Conservation (phyloP, 2,329 filamentous ascomycete genomes). For the Stemphylium lycopersici region DNA sequence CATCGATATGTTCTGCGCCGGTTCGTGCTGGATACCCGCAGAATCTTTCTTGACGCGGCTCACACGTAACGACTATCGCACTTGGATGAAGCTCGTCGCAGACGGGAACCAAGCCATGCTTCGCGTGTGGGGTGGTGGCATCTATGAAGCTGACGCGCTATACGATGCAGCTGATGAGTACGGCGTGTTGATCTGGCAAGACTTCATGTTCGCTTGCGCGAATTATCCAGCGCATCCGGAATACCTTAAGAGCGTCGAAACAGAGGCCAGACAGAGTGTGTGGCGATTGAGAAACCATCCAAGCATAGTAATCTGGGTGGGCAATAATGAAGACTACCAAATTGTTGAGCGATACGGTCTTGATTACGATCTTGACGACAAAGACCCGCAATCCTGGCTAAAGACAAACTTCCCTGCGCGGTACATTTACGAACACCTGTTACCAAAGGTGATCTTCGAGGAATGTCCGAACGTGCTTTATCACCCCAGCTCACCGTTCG, state of each 20-base stretch:
- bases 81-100: slow-evolving; percentile 77
- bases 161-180: slow-evolving; percentile 78
- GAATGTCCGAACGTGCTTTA: slow-evolving; percentile 70
- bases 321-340: slow-evolving; percentile 96
- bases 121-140: slow-evolving; percentile 79
- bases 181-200: slow-evolving; percentile 83
- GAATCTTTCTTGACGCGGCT: slow-evolving; percentile 79
- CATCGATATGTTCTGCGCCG: slow-evolving; percentile 77
- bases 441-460: slow-evolving; percentile 72
- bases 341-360: slow-evolving; percentile 74
- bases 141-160: slow-evolving; percentile 76
- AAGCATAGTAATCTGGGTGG: slow-evolving; percentile 83
- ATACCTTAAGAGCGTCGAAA: slow-evolving; percentile 56
- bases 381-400: slow-evolving; percentile 81
- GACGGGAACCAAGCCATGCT: slow-evolving; percentile 83
- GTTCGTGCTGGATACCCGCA: slow-evolving; percentile 85
- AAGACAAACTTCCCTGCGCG: slow-evolving; percentile 86
- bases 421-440: slow-evolving; percentile 84
- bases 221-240: slow-evolving; percentile 65
- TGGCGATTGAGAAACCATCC: slow-evolving; percentile 81
- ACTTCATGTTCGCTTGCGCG: slow-evolving; percentile 79
- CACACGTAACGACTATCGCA: slow-evolving; percentile 66
- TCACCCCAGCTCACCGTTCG: slow-evolving; percentile 85
- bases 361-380: slow-evolving; percentile 78
- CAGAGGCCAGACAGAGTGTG: slow-evolving; percentile 68